A percentile compares a stretch with the other conserved stretches of the same genome.
These are phyloP conservation scores for Cladosporium sp. DNA, from an alignment of 2,329 filamentous ascomycete species.

Conservation along the genomic window DNA sequence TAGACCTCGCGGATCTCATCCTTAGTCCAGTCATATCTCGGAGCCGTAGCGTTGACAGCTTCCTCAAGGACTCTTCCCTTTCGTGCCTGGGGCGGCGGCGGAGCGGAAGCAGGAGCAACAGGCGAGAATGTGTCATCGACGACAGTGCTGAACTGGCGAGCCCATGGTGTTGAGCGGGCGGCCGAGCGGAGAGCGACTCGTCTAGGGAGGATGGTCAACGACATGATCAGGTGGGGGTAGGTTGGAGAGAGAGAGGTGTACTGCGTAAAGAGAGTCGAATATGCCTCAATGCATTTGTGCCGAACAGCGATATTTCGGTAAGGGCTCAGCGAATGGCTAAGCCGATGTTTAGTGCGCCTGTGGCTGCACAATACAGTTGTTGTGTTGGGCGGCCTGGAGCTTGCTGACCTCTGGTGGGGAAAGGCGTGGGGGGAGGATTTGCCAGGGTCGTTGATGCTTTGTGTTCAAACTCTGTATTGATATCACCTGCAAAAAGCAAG, in stretches of 20 bases:
- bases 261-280: neutral
- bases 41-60: conserved; percentile 61
- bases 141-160: conserved; percentile 36
- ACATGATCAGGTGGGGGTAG: conserved; percentile 23
- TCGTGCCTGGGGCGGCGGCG: conserved; percentile 26
- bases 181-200: conserved; percentile 13
- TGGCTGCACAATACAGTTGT: conserved; percentile 1
- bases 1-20: conserved; percentile 82
- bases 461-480: too few species aligned
- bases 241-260: neutral
- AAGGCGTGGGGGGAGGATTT: conserved; percentile 4
- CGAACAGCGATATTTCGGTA: neutral
- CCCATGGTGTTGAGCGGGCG: conserved; percentile 8
- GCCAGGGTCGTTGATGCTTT: neutral
- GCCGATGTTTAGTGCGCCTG: conserved; percentile 3
- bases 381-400: conserved; percentile 5
- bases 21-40: conserved; percentile 75
- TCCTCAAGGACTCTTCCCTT: conserved; percentile 38
- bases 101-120: conserved; percentile 26
- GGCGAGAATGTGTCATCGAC: conserved; percentile 37
- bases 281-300: neutral
- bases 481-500: too few species aligned
- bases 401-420: neutral
- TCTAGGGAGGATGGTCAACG: conserved; percentile 27
- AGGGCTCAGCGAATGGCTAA: conserved; percentile 8